Conservation (phyloP, 805 yeast species). For the Starmerella riodocensis region DNA sequence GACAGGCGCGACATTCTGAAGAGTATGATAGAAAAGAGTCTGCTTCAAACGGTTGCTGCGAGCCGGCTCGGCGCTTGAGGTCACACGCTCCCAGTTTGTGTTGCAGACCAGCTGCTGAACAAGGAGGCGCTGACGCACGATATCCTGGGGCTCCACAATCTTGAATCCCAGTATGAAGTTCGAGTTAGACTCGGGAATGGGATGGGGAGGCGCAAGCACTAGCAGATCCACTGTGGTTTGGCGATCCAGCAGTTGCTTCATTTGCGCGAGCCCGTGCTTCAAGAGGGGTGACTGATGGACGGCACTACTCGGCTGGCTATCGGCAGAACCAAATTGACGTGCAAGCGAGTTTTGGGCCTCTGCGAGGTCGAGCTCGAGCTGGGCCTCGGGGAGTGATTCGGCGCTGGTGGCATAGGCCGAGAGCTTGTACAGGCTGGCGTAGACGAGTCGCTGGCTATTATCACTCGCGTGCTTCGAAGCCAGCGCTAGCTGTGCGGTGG, state of each 20-base stretch:
- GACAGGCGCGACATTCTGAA: neutral
- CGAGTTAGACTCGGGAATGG: slow-evolving; percentile 3
- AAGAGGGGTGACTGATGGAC: neutral
- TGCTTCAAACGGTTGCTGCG: neutral
- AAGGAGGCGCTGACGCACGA: slow-evolving; percentile 10
- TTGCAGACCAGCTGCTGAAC: slow-evolving; percentile 15
- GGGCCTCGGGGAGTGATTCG: slow-evolving; percentile 2
- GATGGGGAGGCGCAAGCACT: slow-evolving; percentile 12
- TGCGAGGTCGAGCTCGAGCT: slow-evolving; percentile 4
- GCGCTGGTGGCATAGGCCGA: slow-evolving; percentile 5
- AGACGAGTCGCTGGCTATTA: slow-evolving; percentile 2
- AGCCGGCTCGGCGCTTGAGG: neutral
- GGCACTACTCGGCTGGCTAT: neutral
- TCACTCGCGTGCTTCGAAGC: slow-evolving; percentile 5
- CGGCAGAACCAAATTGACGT: neutral
- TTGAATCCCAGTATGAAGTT: slow-evolving; percentile 10
- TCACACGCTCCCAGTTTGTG: slow-evolving; percentile 13
- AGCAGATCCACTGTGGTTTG: slow-evolving; percentile 12
- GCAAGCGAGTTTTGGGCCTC: slow-evolving; percentile 9
- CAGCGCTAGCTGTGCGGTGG: slow-evolving; percentile 5
- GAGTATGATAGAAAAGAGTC: slow-evolving; percentile 10
- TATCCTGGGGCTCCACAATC: slow-evolving; percentile 8
- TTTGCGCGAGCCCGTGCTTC: slow-evolving; percentile 2
- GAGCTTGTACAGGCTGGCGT: slow-evolving; percentile 14
- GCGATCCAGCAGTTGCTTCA: slow-evolving; percentile 1